Evolutionary conservation across 78 protist species (phyloP).

Genomic region (Dictyostelium intermedium): DNA sequence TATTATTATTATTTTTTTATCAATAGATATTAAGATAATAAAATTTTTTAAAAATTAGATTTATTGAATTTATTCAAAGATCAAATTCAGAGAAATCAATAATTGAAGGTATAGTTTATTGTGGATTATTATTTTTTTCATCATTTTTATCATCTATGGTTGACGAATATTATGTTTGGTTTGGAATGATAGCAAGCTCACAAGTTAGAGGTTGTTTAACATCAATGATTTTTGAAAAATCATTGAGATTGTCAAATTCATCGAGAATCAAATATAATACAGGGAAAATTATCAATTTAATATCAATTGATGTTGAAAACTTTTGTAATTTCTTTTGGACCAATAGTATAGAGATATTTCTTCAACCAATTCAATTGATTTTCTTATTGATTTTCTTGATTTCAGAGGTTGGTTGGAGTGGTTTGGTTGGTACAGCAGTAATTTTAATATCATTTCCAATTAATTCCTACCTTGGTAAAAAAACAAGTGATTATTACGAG

Average conservation of each 20-base stretch:
- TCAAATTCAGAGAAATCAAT: neutral
- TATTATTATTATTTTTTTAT: too few relatives aligned
- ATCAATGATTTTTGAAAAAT: neutral
- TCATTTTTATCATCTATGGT: neutral
- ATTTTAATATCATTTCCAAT: conserved; percentile 13
- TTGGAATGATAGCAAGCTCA: conserved; percentile 26
- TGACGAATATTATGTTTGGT: conserved; percentile 7
- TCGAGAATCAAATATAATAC: neutral
- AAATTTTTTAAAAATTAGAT: neutral
- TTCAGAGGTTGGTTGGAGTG: conserved; percentile 13
- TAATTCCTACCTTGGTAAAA: neutral
- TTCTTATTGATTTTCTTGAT: conserved; percentile 5
- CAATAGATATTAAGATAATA: too few relatives aligned
- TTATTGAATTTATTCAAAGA: neutral
- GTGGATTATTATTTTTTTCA: neutral
- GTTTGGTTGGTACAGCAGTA: conserved; percentile 10
- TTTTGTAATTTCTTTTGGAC: conserved; percentile 15
- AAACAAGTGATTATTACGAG: neutral
- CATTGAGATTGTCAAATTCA: neutral
- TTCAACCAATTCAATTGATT: conserved; percentile 32
- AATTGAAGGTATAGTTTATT: neutral
- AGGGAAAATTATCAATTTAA: conserved; percentile 16
- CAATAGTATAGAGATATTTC: neutral
- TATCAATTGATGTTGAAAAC: conserved; percentile 25
- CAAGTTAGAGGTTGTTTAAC: conserved; percentile 7